These are phyloP conservation scores for Puccinia horiana DNA, from an alignment of 1,284 basidiomycete genomes.

Conservation along the genomic window DNA sequence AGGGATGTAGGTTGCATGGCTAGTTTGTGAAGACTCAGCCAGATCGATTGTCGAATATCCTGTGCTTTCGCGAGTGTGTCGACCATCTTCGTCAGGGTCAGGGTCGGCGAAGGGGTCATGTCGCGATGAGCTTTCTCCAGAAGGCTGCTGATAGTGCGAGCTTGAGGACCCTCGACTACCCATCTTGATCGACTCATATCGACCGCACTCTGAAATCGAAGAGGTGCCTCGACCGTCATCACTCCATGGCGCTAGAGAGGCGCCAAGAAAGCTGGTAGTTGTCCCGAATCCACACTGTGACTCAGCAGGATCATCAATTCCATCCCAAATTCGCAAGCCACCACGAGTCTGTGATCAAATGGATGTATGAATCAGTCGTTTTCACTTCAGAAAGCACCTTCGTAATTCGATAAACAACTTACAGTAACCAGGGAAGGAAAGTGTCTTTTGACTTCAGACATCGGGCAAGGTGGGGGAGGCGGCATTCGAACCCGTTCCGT, in stretches of 20 bases:
- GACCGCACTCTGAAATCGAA: constrained; percentile 5
- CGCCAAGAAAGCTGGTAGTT: constrained; percentile 43
- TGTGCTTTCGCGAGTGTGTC: neutral
- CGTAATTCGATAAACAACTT: neutral
- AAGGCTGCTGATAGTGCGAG: neutral
- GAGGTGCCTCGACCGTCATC: constrained; percentile 42
- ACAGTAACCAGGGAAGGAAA: constrained; percentile 34
- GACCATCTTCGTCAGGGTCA: constrained; percentile 3
- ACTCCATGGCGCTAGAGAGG: constrained; percentile 44
- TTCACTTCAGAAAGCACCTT: neutral
- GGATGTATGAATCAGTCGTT: neutral
- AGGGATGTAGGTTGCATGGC: neutral
- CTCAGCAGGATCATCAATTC: constrained; percentile 26
- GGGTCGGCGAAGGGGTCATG: constrained; percentile 33
- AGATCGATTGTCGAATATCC: constrained; percentile 1
- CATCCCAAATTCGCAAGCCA: constrained; percentile 42
- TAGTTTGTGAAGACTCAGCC: neutral
- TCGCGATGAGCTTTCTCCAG: neutral
- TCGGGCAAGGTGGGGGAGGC: constrained; percentile 9
- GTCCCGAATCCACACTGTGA: constrained; percentile 37
- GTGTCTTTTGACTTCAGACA: constrained; percentile 11
- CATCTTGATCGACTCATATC: neutral
- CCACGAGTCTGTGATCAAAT: constrained; percentile 24
- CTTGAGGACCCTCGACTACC: neutral
- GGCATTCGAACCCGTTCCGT: constrained; percentile 33